Conservation (phyloP, 2,329 filamentous ascomycete species). For the Plectosphaerella plurivora region DNA sequence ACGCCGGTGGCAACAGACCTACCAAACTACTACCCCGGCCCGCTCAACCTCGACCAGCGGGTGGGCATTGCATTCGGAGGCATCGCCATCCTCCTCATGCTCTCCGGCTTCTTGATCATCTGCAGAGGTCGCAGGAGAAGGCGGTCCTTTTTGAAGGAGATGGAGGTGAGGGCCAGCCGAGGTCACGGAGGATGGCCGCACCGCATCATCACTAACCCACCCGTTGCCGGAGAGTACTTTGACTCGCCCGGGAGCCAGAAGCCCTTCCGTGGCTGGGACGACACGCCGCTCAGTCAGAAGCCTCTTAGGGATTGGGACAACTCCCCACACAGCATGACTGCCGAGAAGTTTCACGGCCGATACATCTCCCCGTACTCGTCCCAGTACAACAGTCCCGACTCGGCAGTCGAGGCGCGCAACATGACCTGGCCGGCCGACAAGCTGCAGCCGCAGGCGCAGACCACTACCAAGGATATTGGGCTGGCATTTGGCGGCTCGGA, state of each 20-base stretch:
- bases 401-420: constrained; percentile 29
- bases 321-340: constrained; percentile 40
- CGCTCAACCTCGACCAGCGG: constrained; percentile 48
- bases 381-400: constrained; percentile 55
- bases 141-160: constrained; percentile 42
- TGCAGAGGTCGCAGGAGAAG: constrained; percentile 53
- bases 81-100: constrained; percentile 39
- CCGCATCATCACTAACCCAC: constrained; percentile 17
- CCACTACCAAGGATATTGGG: constrained; percentile 31
- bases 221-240: not conserved
- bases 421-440: constrained; percentile 30
- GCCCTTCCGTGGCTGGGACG: constrained; percentile 39
- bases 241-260: constrained; percentile 26
- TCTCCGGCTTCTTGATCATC: constrained; percentile 49
- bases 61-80: constrained; percentile 54
- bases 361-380: constrained; percentile 59
- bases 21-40: constrained; percentile 37
- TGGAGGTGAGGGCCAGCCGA: constrained; percentile 31
- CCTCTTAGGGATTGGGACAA: constrained; percentile 51
- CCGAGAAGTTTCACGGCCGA: constrained; percentile 33
- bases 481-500: constrained; percentile 37
- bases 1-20: constrained; percentile 33
- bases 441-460: constrained; percentile 11
- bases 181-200: constrained; percentile 37
- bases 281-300: constrained; percentile 50